phyloP scores from a whole-genome alignment of 257 asterid species.

The Solanum infundibuliforme region DNA sequence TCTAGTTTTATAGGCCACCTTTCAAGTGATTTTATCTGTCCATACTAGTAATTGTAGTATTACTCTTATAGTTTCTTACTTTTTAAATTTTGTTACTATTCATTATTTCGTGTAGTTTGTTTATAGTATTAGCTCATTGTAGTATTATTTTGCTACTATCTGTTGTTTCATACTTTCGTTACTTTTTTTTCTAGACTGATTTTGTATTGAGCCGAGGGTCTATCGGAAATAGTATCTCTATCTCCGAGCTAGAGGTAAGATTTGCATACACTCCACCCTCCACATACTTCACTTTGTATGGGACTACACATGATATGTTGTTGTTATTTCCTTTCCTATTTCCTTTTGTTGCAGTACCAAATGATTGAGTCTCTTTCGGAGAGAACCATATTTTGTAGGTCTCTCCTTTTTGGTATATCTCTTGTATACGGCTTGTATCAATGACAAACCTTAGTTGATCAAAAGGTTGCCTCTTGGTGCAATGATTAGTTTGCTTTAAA shows the following conservation, averaged over 20 bases:
- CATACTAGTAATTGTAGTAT: not conserved
- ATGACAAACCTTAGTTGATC: not conserved
- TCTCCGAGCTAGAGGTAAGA: too few species aligned
- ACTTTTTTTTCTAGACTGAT: too few species aligned
- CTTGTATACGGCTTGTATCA: not conserved
- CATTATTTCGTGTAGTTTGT: not conserved
- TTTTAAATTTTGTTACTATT: accelerated
- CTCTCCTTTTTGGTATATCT: not conserved
- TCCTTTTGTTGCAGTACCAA: not conserved
- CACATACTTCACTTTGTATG: not conserved
- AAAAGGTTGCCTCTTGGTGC: not conserved
- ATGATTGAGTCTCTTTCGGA: not conserved
- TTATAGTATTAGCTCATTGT: not conserved
- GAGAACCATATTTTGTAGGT: not conserved
- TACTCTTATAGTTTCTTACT: too few species aligned
- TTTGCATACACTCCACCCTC: accelerated
- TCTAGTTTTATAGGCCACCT: not conserved
- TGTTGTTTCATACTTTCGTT: too few species aligned
- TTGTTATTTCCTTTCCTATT: too few species aligned
- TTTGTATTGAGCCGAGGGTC: not conserved
- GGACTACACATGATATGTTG: not conserved
- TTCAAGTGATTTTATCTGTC: too few species aligned
- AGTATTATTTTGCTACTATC: too few species aligned
- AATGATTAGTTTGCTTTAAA: too few species aligned
- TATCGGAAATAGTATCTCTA: too few species aligned